A percentile compares a stretch with the other conserved stretches of the same genome.
Evolutionary conservation across 805 yeast species (phyloP).

Genomic region (Groenewaldozyma tartarivorans): DNA sequence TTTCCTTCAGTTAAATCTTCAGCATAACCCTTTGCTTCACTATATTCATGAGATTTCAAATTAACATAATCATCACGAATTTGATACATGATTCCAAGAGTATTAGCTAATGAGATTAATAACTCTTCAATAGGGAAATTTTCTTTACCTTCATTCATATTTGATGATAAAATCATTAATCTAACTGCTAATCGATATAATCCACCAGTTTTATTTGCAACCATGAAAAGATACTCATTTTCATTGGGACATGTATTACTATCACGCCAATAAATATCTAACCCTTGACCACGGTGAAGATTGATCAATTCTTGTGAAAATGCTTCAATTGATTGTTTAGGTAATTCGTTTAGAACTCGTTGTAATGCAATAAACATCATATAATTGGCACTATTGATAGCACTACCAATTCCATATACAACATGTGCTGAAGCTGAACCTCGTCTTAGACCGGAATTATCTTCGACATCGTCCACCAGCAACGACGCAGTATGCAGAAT

Average conservation of each 20-base stretch:
- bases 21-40: constrained; percentile 62
- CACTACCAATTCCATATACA: constrained; percentile 66
- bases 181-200: constrained; percentile 66
- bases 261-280: constrained; percentile 86
- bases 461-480: constrained; percentile 82
- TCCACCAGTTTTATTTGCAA: constrained; percentile 83
- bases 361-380: constrained; percentile 69
- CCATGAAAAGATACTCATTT: constrained; percentile 67
- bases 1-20: constrained; percentile 90
- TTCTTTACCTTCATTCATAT: not conserved
- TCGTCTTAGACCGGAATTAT: constrained; percentile 57
- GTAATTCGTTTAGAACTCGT: constrained; percentile 29
- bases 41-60: constrained; percentile 41
- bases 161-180: constrained; percentile 38
- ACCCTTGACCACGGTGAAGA: constrained; percentile 83
- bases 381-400: constrained; percentile 75
- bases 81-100: constrained; percentile 78
- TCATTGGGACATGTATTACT: constrained; percentile 47
- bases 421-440: constrained; percentile 75
- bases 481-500: constrained; percentile 58
- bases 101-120: constrained; percentile 55
- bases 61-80: constrained; percentile 78
- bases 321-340: constrained; percentile 13
- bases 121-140: not conserved
- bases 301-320: constrained; percentile 58